These are phyloP conservation scores for Pichia nanzhaoensis DNA, from an alignment of 805 yeast genomes.

Conservation along the genomic window DNA sequence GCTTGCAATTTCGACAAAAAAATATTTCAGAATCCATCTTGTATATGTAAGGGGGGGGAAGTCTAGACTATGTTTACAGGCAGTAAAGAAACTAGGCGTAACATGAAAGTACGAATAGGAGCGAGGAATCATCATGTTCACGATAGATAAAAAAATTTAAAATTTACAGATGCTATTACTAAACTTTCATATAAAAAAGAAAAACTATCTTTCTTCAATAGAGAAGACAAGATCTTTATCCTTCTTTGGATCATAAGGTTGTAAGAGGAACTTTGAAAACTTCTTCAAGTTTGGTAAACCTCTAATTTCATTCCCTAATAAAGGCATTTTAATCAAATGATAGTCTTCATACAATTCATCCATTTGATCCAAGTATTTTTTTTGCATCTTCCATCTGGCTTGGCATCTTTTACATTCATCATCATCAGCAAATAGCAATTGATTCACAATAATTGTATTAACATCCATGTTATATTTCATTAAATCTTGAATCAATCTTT, in stretches of 20 bases:
- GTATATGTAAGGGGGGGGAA: too few relatives aligned
- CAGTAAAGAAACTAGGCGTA: too few relatives aligned
- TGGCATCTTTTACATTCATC: conserved; percentile 85
- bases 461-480: conserved; percentile 94
- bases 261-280: conserved; percentile 74
- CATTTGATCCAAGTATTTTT: conserved; percentile 90
- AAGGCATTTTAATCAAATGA: conserved; percentile 92
- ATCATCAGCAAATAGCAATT: conserved; percentile 78
- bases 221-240: conserved; percentile 49
- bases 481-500: conserved; percentile 94
- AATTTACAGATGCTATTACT: too few relatives aligned
- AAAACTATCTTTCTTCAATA: conserved; percentile 38
- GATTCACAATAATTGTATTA: conserved; percentile 92
- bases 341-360: conserved; percentile 94
- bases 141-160: too few relatives aligned
- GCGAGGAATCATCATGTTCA: too few relatives aligned
- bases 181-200: too few relatives aligned
- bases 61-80: too few relatives aligned
- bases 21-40: neutral
- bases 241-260: conserved; percentile 67
- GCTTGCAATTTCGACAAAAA: conserved; percentile 57
- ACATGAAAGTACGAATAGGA: too few relatives aligned
- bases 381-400: conserved; percentile 93
- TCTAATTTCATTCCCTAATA: conserved; percentile 90
- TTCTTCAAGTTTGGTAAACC: conserved; percentile 80